Percentiles rank a stretch among this genome's conserved stretches.
Conservation (phyloP, 2,329 filamentous ascomycete genomes). For the Boeremia lycopersici region DNA sequence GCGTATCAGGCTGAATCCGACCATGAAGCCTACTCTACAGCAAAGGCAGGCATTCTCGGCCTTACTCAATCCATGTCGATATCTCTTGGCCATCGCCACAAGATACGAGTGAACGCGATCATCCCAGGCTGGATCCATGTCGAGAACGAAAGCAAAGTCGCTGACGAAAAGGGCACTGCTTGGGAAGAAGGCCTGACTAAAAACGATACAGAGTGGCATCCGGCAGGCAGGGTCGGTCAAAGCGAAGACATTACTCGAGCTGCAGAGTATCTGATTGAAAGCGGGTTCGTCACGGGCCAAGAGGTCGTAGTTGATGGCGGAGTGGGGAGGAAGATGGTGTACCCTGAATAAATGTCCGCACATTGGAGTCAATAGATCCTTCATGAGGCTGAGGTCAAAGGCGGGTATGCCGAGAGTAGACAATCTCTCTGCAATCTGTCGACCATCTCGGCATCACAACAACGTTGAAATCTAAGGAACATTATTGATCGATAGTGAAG, state of each 20-base stretch:
- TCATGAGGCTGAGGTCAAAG: slow-evolving; percentile 6
- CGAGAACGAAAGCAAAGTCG: slow-evolving; percentile 49
- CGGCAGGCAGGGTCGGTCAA: slow-evolving; percentile 57
- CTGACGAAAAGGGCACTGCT: slow-evolving; percentile 47
- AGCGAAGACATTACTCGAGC: slow-evolving; percentile 54
- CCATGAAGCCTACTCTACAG: slow-evolving; percentile 58
- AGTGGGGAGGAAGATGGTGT: slow-evolving; percentile 55
- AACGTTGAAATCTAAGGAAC: neutral
- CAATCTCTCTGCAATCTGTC: slow-evolving; percentile 12
- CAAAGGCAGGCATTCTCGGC: slow-evolving; percentile 58
- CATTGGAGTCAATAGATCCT: slow-evolving; percentile 1
- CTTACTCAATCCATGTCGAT: slow-evolving; percentile 58
- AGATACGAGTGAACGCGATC: slow-evolving; percentile 57
- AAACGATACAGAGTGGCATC: slow-evolving; percentile 57
- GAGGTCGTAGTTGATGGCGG: slow-evolving; percentile 56
- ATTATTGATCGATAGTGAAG: neutral
- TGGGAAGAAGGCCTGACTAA: slow-evolving; percentile 57
- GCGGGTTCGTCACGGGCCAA: slow-evolving; percentile 52
- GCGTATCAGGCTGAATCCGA: slow-evolving; percentile 57
- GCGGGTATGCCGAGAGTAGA: slow-evolving; percentile 6
- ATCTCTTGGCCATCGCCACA: slow-evolving; percentile 50
- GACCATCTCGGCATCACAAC: neutral
- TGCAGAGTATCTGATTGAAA: slow-evolving; percentile 50
- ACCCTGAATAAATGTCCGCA: slow-evolving; percentile 32
- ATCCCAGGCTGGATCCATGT: slow-evolving; percentile 61